Percentiles rank a stretch among this genome's conserved stretches.
phyloP scores from a whole-genome alignment of 352 stramenopile genomes.

The Vaucheria bursata region DNA sequence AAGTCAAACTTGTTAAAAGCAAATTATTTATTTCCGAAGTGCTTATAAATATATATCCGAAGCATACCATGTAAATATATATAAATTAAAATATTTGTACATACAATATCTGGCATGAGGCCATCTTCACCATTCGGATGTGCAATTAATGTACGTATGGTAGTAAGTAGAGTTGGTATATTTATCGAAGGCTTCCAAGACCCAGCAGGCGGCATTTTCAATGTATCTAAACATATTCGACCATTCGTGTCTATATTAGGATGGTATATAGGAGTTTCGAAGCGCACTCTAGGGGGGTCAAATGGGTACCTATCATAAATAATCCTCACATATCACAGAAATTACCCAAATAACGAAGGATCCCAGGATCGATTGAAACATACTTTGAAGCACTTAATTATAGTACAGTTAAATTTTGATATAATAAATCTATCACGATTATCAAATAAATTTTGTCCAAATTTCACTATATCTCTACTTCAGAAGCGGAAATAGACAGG shows the following conservation, averaged over 20 bases:
- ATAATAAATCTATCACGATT: too few species aligned
- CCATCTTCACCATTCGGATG: constrained; percentile 77
- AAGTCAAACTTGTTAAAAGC: too few species aligned
- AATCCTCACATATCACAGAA: too few species aligned
- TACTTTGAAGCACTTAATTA: not conserved
- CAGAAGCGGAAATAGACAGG: too few species aligned
- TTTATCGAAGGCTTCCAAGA: constrained; percentile 81
- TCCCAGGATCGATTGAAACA: too few species aligned
- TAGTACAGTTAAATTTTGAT: not conserved
- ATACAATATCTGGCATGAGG: constrained; percentile 66
- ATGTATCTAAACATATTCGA: constrained; percentile 75
- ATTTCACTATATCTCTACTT: too few species aligned
- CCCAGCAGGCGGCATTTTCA: constrained; percentile 74
- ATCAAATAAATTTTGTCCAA: too few species aligned
- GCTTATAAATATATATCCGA: too few species aligned
- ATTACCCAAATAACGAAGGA: too few species aligned
- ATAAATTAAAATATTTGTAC: not conserved
- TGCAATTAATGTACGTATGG: constrained; percentile 75
- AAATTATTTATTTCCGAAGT: too few species aligned
- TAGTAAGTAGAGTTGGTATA: constrained; percentile 74
- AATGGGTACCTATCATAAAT: constrained; percentile 60
- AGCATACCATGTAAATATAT: not conserved
- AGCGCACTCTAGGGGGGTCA: constrained; percentile 59
- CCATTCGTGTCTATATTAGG: constrained; percentile 67
- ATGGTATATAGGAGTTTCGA: constrained; percentile 65